Evolutionary conservation across 352 stramenopile species (phyloP).

Genomic region (Phytophthora macrochlamydospora): DNA sequence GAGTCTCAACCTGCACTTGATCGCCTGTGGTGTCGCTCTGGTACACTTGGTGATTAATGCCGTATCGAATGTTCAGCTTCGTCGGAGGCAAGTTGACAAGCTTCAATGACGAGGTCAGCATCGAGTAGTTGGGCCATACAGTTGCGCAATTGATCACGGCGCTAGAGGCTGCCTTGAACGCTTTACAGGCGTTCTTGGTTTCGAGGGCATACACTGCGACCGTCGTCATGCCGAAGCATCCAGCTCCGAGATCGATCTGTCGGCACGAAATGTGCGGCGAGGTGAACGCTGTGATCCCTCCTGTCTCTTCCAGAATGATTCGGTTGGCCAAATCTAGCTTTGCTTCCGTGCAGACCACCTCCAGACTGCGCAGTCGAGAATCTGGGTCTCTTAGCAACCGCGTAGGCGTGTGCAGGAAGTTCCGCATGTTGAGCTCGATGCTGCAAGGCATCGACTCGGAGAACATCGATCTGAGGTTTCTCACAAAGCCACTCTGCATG

Average conservation of each 20-base stretch:
- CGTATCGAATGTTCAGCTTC: conserved; percentile 36
- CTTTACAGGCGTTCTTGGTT: conserved; percentile 27
- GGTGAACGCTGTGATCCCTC: conserved; percentile 14
- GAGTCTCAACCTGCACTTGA: conserved; percentile 29
- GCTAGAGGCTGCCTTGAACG: conserved; percentile 26
- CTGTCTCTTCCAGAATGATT: conserved; percentile 33
- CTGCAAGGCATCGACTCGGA: conserved; percentile 21
- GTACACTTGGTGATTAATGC: conserved; percentile 26
- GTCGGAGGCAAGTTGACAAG: conserved; percentile 21
- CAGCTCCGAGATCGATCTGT: conserved; percentile 22
- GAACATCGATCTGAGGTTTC: conserved; percentile 33
- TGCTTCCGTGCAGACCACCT: conserved; percentile 28
- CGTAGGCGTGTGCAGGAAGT: conserved; percentile 34
- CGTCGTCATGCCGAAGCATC: conserved; percentile 38
- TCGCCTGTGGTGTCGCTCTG: conserved; percentile 26
- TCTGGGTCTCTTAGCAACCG: conserved; percentile 21
- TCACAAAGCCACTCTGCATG: conserved; percentile 28
- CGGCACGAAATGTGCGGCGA: conserved; percentile 24
- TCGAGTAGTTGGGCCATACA: conserved; percentile 33
- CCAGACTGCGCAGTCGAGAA: conserved; percentile 22
- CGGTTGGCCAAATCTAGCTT: conserved; percentile 35
- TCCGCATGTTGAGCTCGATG: conserved; percentile 33
- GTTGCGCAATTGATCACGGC: conserved; percentile 30
- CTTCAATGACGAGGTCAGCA: conserved; percentile 24
- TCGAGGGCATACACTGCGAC: conserved; percentile 34